phyloP scores from a whole-genome alignment of 805 yeast genomes.

The Hanseniaspora osmophila region DNA sequence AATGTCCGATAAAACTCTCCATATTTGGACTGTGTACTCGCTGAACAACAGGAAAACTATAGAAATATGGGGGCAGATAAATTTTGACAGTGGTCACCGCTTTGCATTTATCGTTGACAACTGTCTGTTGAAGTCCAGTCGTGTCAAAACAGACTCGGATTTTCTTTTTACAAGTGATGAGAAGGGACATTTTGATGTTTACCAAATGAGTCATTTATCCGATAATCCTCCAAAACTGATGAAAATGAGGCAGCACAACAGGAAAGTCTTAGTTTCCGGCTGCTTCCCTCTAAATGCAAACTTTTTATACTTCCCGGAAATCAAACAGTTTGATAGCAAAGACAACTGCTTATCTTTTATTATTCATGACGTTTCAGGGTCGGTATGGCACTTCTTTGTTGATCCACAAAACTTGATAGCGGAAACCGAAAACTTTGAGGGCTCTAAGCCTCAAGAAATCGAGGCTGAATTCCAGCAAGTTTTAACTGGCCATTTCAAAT shows the following conservation, averaged over 20 bases:
- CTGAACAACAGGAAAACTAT: conserved; percentile 42
- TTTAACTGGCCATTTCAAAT: conserved; percentile 77
- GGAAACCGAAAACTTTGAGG: conserved; percentile 3
- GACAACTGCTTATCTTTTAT: conserved; percentile 26
- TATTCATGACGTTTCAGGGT: conserved; percentile 32
- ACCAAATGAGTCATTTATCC: conserved; percentile 37
- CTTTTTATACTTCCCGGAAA: conserved; percentile 25
- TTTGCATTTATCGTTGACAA: conserved; percentile 31
- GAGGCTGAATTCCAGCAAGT: conserved; percentile 32
- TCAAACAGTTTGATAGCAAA: conserved; percentile 15
- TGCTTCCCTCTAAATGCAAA: conserved; percentile 22
- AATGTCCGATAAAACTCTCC: conserved; percentile 41
- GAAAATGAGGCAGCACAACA: conserved; percentile 25
- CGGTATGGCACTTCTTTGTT: conserved; percentile 22
- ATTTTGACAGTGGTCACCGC: conserved; percentile 15
- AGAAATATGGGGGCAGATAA: conserved; percentile 40
- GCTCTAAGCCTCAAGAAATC: not conserved
- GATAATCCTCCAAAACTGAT: conserved; percentile 43
- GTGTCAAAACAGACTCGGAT: conserved; percentile 7
- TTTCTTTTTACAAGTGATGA: conserved; percentile 32
- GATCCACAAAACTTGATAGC: conserved; percentile 14
- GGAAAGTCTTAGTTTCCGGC: conserved; percentile 12
- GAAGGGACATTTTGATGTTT: conserved; percentile 29
- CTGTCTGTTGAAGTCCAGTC: conserved; percentile 20
- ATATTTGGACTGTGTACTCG: conserved; percentile 60